Evolutionary conservation across 352 stramenopile species (phyloP).

Genomic region (Phytophthora megakarya): DNA sequence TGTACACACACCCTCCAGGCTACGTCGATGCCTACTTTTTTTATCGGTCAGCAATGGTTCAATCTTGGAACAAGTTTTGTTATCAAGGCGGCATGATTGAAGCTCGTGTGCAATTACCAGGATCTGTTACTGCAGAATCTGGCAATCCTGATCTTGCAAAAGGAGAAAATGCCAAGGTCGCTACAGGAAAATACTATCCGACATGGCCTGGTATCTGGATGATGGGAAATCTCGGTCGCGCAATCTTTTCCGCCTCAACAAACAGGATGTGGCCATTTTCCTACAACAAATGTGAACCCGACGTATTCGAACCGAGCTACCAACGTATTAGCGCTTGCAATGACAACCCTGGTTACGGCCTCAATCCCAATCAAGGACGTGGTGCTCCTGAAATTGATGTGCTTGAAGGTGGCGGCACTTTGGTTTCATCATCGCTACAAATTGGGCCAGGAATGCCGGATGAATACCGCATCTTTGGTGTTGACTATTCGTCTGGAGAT

Average conservation of each 20-base stretch:
- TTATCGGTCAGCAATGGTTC: constrained; percentile 83
- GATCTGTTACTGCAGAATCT: constrained; percentile 53
- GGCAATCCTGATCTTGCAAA: constrained; percentile 48
- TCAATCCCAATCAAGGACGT: constrained; percentile 82
- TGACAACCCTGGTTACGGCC: constrained; percentile 83
- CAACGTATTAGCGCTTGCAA: constrained; percentile 85
- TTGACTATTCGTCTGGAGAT: constrained; percentile 33
- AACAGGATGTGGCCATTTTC: constrained; percentile 95
- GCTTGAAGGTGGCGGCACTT: constrained; percentile 82
- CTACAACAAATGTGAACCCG: constrained; percentile 86
- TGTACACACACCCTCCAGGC: constrained; percentile 50
- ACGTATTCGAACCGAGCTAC: constrained; percentile 43
- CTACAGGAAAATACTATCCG: constrained; percentile 62
- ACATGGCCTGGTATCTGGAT: constrained; percentile 94
- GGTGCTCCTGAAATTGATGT: constrained; percentile 95
- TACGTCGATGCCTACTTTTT: constrained; percentile 50
- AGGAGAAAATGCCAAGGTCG: constrained; percentile 37
- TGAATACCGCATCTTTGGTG: constrained; percentile 53
- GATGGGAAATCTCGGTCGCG: constrained; percentile 91
- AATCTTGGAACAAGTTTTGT: constrained; percentile 96
- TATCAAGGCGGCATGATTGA: constrained; percentile 94
- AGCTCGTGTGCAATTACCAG: constrained; percentile 86
- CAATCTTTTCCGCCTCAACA: constrained; percentile 90
- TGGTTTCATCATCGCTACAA: constrained; percentile 91
- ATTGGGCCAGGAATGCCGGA: constrained; percentile 71